Conservation (phyloP, 805 yeast species). For the Candida krabiensis region DNA sequence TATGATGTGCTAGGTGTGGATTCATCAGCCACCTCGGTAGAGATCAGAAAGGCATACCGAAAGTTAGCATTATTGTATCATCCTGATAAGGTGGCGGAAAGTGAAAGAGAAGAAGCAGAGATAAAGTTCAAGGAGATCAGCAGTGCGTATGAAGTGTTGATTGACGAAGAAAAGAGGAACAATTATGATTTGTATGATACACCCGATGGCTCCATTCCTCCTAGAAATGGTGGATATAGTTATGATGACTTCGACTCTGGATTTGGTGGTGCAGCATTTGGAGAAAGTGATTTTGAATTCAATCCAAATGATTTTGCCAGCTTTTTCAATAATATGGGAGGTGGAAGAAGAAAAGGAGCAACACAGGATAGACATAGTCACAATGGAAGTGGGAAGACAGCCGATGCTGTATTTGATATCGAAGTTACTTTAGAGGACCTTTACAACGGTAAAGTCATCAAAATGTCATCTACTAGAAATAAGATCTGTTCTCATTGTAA, state of each 20-base stretch:
- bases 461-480: conserved; percentile 69
- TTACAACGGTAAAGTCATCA: conserved; percentile 77
- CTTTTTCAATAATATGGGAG: conserved; percentile 51
- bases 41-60: conserved; percentile 82
- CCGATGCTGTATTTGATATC: conserved; percentile 66
- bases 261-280: conserved; percentile 47
- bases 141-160: conserved; percentile 81
- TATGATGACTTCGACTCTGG: conserved; percentile 37
- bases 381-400: conserved; percentile 51
- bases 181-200: conserved; percentile 61
- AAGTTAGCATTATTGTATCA: conserved; percentile 80
- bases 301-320: conserved; percentile 75
- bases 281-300: conserved; percentile 44
- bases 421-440: conserved; percentile 70
- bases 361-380: conserved; percentile 18
- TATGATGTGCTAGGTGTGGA: conserved; percentile 75
- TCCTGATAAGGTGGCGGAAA: conserved; percentile 81
- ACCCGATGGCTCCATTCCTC: conserved; percentile 32
- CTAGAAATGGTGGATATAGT: conserved; percentile 31
- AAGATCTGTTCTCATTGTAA: conserved; percentile 70
- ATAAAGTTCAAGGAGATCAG: conserved; percentile 77
- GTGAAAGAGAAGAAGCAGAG: conserved; percentile 67
- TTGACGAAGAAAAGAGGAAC: conserved; percentile 62
- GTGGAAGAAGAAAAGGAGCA: conserved; percentile 22
- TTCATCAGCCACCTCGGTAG: conserved; percentile 60